phyloP scores from a whole-genome alignment of 352 stramenopile species.

The Pythium coloratum region DNA sequence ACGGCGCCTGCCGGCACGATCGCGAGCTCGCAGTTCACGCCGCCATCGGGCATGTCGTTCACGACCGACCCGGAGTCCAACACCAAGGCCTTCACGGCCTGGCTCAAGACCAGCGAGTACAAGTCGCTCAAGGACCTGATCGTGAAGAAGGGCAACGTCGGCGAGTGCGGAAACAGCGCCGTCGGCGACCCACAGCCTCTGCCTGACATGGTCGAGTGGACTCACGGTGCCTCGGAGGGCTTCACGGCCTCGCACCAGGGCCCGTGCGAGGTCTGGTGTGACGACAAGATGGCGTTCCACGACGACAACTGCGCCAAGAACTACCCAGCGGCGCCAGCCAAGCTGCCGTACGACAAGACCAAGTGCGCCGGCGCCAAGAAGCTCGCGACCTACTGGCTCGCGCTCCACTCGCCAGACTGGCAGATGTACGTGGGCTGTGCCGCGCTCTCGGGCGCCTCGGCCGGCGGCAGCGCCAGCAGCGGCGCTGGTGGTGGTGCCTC shows the following conservation, averaged over 20 bases:
- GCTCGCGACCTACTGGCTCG: conserved; percentile 43
- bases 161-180: background rate
- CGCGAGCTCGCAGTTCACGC: background rate
- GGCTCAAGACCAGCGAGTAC: conserved; percentile 11
- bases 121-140: conserved; percentile 9
- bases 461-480: background rate
- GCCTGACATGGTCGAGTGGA: conserved; percentile 33
- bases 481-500: background rate
- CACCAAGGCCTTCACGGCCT: conserved; percentile 6
- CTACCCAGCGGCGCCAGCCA: conserved; percentile 32
- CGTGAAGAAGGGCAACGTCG: background rate
- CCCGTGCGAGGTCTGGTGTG: conserved; percentile 54
- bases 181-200: background rate
- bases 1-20: background rate
- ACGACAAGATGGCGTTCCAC: conserved; percentile 20
- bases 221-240: conserved; percentile 22
- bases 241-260: conserved; percentile 42
- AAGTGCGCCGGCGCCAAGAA: conserved; percentile 44
- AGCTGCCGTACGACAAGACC: conserved; percentile 43
- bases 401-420: conserved; percentile 39
- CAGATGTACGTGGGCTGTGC: conserved; percentile 39
- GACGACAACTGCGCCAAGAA: conserved; percentile 51
- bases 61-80: conserved; percentile 8
- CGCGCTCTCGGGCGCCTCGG: conserved; percentile 13
- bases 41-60: conserved; percentile 4